These are phyloP conservation scores for Salix suchowensis DNA, from an alignment of 345 rosid genomes.

Conservation along the genomic window DNA sequence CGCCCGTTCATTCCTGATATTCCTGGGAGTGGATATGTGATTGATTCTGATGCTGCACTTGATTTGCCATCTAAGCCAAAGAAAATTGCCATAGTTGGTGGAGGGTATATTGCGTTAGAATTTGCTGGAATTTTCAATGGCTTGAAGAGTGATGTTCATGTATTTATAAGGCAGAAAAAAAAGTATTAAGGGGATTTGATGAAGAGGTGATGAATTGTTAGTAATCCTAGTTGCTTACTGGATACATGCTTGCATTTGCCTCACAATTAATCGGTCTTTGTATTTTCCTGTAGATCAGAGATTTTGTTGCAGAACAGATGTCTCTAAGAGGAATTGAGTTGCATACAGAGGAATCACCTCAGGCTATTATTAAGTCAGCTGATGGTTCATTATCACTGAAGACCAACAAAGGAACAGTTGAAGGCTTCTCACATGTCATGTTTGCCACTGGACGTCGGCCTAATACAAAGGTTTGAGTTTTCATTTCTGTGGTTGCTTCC, in stretches of 20 bases:
- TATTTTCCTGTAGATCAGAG: too few relatives aligned
- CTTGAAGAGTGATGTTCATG: conserved; percentile 75
- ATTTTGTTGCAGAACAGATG: too few relatives aligned
- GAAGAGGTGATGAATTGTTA: conserved; percentile 60
- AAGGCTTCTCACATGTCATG: conserved; percentile 45
- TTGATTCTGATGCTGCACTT: conserved; percentile 96
- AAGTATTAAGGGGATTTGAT: conserved; percentile 88
- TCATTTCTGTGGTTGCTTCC: too few relatives aligned
- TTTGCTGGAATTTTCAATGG: conserved; percentile 92
- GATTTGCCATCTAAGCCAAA: conserved; percentile 83
- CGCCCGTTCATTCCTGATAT: conserved; percentile 88
- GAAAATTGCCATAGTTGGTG: conserved; percentile 83
- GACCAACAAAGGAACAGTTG: conserved; percentile 76
- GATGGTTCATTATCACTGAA: conserved; percentile 81
- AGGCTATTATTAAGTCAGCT: conserved; percentile 63
- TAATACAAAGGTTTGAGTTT: too few relatives aligned
- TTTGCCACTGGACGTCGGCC: too few relatives aligned
- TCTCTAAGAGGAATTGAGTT: conserved; percentile 84
- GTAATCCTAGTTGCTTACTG: conserved; percentile 1
- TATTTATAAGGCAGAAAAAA: conserved; percentile 87
- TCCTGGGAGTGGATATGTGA: conserved; percentile 75
- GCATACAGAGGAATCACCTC: conserved; percentile 85
- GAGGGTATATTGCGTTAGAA: conserved; percentile 88
- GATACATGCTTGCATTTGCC: too few relatives aligned
- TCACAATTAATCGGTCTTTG: too few relatives aligned